Percentiles rank a stretch among this genome's conserved stretches.
Evolutionary conservation across 2,329 filamentous ascomycete genomes (phyloP).

Genomic region (Arachnomyces sp.): DNA sequence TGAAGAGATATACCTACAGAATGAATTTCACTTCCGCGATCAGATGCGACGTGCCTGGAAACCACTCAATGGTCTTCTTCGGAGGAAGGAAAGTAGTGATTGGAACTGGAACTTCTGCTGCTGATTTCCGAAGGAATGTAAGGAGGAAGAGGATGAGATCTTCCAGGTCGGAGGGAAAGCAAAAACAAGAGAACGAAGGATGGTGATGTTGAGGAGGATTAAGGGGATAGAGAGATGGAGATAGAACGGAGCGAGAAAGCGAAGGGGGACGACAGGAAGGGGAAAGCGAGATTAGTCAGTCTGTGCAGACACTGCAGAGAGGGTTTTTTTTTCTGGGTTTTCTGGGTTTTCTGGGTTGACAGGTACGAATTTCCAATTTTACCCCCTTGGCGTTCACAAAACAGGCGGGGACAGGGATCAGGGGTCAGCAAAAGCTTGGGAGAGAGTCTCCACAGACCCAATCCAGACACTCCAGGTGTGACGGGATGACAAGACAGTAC

Average conservation of each 20-base stretch:
- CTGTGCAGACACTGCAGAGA: too few species aligned
- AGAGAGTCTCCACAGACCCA: too few species aligned
- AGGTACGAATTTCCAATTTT: too few species aligned
- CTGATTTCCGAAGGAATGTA: conserved; percentile 33
- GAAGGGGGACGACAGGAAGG: conserved; percentile 10
- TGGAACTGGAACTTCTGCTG: conserved; percentile 18
- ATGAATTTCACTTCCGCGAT: too few species aligned
- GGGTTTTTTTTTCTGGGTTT: too few species aligned
- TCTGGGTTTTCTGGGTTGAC: too few species aligned
- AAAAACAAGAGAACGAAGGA: conserved; percentile 12
- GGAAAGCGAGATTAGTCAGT: conserved; percentile 14
- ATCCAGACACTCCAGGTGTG: too few species aligned
- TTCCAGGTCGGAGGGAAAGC: conserved; percentile 35
- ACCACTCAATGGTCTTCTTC: background rate
- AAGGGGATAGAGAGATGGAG: conserved; percentile 20
- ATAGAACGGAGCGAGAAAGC: conserved; percentile 17
- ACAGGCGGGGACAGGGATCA: conserved; percentile 7
- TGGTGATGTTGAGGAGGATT: conserved; percentile 3
- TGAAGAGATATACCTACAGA: too few species aligned
- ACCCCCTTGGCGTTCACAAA: too few species aligned
- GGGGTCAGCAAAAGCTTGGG: background rate
- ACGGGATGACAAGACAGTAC: too few species aligned
- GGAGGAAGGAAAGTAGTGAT: conserved; percentile 5
- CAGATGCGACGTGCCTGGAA: too few species aligned
- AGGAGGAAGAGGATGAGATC: conserved; percentile 28